Evolutionary conservation across 306 rosid genomes (phyloP).

Genomic region (Ziziphus jujuba): DNA sequence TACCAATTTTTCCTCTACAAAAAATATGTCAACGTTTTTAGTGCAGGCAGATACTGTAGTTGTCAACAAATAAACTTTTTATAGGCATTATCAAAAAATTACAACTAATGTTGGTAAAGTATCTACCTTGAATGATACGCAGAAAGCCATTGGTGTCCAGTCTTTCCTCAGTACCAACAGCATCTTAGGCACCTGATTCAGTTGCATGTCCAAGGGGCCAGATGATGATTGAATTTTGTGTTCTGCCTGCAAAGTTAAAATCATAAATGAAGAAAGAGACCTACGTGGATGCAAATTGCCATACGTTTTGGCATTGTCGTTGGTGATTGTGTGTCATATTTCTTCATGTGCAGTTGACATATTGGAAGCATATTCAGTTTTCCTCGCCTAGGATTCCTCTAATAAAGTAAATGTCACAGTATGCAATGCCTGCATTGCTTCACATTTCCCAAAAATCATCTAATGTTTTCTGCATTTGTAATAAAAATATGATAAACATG

Average conservation of each 20-base stretch:
- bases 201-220: conserved; percentile 77
- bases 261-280: neutral
- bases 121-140: conserved; percentile 89
- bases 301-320: neutral
- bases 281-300: neutral
- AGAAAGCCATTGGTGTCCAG: conserved; percentile 82
- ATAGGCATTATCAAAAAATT: neutral
- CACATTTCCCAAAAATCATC: no score
- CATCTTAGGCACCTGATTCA: conserved; percentile 95
- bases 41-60: neutral
- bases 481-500: no score
- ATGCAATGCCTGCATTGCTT: no score
- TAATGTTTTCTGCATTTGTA: no score
- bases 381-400: no score
- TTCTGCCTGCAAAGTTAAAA: conserved; percentile 59
- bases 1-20: neutral
- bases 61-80: neutral
- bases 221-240: conserved; percentile 96
- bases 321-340: neutral
- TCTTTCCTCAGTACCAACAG: conserved; percentile 59
- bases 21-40: neutral
- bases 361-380: no score
- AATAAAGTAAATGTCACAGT: no score
- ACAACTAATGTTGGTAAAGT: neutral
- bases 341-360: no score